Evolutionary conservation across 2,329 filamentous ascomycete genomes (phyloP).

Genomic region (Exophiala phaeomuriformis): DNA sequence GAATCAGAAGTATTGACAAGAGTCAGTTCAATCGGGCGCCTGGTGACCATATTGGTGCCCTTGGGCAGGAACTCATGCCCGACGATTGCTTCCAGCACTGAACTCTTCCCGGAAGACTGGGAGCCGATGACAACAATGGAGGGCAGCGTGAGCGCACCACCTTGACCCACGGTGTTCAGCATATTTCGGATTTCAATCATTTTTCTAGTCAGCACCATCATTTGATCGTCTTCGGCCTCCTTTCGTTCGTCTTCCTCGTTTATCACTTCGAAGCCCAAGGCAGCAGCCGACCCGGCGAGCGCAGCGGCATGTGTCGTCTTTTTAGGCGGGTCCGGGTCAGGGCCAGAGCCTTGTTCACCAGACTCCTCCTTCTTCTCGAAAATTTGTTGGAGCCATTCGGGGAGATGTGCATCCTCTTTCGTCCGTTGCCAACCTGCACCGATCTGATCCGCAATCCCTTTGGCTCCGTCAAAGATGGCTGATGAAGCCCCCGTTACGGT

Average conservation of each 20-base stretch:
- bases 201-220: constrained; percentile 98
- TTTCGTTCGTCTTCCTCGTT: constrained; percentile 55
- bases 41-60: constrained; percentile 97
- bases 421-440: constrained; percentile 74
- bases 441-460: constrained; percentile 70
- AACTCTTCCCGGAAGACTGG: constrained; percentile 96
- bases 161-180: constrained; percentile 84
- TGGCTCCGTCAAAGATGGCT: constrained; percentile 62
- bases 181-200: constrained; percentile 99
- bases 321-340: constrained; percentile 29
- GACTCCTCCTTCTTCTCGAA: constrained; percentile 48
- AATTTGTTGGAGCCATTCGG: constrained; percentile 73
- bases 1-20: constrained; percentile 89
- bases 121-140: constrained; percentile 99
- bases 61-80: constrained; percentile 97
- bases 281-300: constrained; percentile 63
- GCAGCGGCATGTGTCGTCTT: constrained; percentile 53
- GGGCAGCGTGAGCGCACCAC: constrained; percentile 75
- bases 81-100: constrained; percentile 91
- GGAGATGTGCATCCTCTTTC: constrained; percentile 64
- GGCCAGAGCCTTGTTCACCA: constrained; percentile 40
- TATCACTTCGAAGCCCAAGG: constrained; percentile 68
- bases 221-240: constrained; percentile 79
- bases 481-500: constrained; percentile 48
- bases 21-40: constrained; percentile 90